Conservation (phyloP, 2,329 filamentous ascomycete species). For the Sclerotiophoma versabilis region DNA sequence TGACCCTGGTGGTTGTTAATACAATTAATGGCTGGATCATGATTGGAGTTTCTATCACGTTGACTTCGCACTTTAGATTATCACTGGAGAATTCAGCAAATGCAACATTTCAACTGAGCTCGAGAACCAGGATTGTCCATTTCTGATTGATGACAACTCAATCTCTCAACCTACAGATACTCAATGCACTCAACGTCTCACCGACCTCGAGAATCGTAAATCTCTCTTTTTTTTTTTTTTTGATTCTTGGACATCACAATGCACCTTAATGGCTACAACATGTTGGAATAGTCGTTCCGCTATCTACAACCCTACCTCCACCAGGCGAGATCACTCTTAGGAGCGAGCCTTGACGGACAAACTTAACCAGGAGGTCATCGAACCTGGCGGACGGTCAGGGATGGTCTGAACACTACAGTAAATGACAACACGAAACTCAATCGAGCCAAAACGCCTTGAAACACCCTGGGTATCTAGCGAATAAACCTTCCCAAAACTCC, state of each 20-base stretch:
- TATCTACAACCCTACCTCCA: neutral
- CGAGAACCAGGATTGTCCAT: too few relatives aligned
- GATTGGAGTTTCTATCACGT: too few relatives aligned
- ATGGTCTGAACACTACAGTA: slow-evolving; percentile 1
- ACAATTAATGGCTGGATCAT: too few relatives aligned
- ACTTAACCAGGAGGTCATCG: slow-evolving; percentile 6
- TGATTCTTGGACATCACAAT: neutral
- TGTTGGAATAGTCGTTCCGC: neutral
- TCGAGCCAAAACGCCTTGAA: slow-evolving; percentile 16
- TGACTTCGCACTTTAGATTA: too few relatives aligned
- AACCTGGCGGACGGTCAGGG: slow-evolving; percentile 7
- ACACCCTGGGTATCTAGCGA: slow-evolving; percentile 14
- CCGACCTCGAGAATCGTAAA: too few relatives aligned
- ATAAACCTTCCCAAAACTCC: slow-evolving; percentile 18
- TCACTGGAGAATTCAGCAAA: too few relatives aligned
- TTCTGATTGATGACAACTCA: too few relatives aligned
- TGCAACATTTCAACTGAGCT: too few relatives aligned
- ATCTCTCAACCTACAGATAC: too few relatives aligned
- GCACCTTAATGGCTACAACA: neutral
- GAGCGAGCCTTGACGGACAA: slow-evolving; percentile 12
- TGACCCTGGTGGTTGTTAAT: neutral
- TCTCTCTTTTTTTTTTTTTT: too few relatives aligned
- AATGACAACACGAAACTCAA: neutral
- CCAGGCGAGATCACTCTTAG: slow-evolving; percentile 4
- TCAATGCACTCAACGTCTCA: too few relatives aligned